phyloP scores from a whole-genome alignment of 768 basidiomycete genomes.

The Tephrocybe sp. region DNA sequence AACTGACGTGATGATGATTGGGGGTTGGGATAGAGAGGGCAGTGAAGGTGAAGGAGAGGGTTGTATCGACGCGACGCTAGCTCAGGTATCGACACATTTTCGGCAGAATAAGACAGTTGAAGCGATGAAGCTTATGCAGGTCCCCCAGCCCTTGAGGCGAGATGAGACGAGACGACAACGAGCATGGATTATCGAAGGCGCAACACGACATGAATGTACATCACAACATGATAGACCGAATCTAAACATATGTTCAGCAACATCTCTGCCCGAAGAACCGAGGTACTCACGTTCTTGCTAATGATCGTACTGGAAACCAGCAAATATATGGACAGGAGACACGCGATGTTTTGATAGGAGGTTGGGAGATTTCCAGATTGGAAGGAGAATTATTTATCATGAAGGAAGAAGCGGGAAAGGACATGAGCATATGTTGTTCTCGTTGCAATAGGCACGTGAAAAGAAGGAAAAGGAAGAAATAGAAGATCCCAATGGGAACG shows the following conservation, averaged over 20 bases:
- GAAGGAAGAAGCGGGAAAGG: slow-evolving; percentile 19
- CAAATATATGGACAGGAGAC: background rate
- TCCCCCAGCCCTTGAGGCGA: too few species aligned
- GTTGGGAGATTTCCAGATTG: background rate
- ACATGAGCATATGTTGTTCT: slow-evolving; percentile 23
- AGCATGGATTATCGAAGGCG: too few species aligned
- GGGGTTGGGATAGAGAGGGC: too few species aligned
- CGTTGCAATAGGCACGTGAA: slow-evolving; percentile 18
- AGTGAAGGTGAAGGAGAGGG: too few species aligned
- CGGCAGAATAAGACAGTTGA: too few species aligned
- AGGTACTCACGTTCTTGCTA: slow-evolving; percentile 64
- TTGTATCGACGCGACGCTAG: too few species aligned
- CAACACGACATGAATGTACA: background rate
- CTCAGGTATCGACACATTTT: too few species aligned
- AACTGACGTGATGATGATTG: too few species aligned
- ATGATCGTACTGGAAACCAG: slow-evolving; percentile 54
- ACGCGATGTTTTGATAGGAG: background rate
- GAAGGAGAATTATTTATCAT: slow-evolving; percentile 9
- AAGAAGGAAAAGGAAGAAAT: slow-evolving; percentile 14
- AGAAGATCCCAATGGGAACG: slow-evolving; percentile 16
- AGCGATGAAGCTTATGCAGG: too few species aligned
- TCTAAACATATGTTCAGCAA: slow-evolving; percentile 14
- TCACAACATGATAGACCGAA: slow-evolving; percentile 30
- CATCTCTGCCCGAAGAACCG: background rate
- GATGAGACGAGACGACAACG: too few species aligned